A percentile compares a stretch with the other conserved stretches of the same genome.
phyloP scores from a whole-genome alignment of 2,329 filamentous ascomycete genomes.

The Aspergillus amoenus region DNA sequence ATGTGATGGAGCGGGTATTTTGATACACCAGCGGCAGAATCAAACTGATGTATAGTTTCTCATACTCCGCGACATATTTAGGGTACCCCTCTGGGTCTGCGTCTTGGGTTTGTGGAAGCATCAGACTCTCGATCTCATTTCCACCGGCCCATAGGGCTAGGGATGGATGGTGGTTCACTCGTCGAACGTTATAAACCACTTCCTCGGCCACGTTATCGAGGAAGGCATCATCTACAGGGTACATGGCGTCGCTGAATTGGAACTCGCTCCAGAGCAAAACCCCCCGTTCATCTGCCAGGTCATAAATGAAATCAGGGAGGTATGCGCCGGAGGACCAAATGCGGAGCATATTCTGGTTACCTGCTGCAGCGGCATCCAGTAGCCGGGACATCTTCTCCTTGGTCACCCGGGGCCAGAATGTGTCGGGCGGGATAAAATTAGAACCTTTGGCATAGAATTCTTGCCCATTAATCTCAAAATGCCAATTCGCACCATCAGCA shows the following conservation, averaged over 20 bases:
- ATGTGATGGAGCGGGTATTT: constrained; percentile 60
- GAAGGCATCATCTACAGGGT: constrained; percentile 56
- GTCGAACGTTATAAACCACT: constrained; percentile 60
- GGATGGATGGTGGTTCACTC: constrained; percentile 61
- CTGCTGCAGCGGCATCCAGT: constrained; percentile 55
- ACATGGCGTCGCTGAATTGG: constrained; percentile 61
- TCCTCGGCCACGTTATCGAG: constrained; percentile 57
- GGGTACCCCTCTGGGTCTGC: constrained; percentile 47
- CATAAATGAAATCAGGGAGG: constrained; percentile 62
- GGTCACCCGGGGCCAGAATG: constrained; percentile 63
- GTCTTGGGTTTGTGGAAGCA: constrained; percentile 45
- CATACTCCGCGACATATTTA: constrained; percentile 53
- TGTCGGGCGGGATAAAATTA: constrained; percentile 63
- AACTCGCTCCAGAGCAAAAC: constrained; percentile 65
- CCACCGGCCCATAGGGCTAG: constrained; percentile 56
- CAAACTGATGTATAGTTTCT: constrained; percentile 57
- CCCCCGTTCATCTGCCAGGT: constrained; percentile 61
- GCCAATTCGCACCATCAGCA: constrained; percentile 59
- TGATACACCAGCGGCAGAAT: constrained; percentile 58
- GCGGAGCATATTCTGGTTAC: constrained; percentile 65
- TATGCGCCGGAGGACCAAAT: constrained; percentile 64
- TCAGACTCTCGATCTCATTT: constrained; percentile 61
- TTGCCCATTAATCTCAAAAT: constrained; percentile 65
- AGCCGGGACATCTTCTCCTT: constrained; percentile 51
- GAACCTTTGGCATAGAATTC: constrained; percentile 65